A percentile compares a stretch with the other conserved stretches of the same genome.
These are phyloP conservation scores for Parietichytrium sp. DNA, from an alignment of 108 stramenopile genomes.

Conservation along the genomic window DNA sequence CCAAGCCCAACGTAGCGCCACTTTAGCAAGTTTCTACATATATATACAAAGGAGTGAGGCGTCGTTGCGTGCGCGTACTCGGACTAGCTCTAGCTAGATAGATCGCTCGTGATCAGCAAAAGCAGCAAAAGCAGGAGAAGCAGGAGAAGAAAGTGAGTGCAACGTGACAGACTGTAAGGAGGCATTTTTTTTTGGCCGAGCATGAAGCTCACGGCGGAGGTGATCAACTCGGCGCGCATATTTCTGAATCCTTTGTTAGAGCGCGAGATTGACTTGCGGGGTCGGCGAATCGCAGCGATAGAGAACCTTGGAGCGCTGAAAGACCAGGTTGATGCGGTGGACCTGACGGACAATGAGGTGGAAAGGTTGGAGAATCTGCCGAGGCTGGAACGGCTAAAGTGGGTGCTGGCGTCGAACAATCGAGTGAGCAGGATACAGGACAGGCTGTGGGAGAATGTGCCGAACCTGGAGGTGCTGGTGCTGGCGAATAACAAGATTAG, in stretches of 20 bases:
- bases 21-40: no score
- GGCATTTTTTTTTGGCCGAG: no score
- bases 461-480: constrained; percentile 39
- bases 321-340: constrained; percentile 43
- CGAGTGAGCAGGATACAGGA: neutral
- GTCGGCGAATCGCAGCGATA: constrained; percentile 24
- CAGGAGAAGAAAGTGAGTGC: no score
- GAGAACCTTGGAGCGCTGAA: constrained; percentile 43
- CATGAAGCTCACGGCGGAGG: constrained; percentile 40
- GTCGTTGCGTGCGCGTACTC: no score
- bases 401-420: constrained; percentile 38
- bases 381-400: constrained; percentile 11
- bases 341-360: constrained; percentile 45
- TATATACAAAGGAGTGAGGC: no score
- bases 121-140: no score
- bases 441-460: neutral
- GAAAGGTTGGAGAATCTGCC: constrained; percentile 41
- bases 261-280: constrained; percentile 46
- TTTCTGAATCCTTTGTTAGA: constrained; percentile 38
- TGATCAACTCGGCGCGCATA: neutral
- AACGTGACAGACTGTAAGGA: no score
- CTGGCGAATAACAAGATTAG: constrained; percentile 40
- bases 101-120: no score
- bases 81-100: no score
- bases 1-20: no score